Conservation (phyloP, 768 basidiomycete genomes). For the Auriscalpium orientale region DNA sequence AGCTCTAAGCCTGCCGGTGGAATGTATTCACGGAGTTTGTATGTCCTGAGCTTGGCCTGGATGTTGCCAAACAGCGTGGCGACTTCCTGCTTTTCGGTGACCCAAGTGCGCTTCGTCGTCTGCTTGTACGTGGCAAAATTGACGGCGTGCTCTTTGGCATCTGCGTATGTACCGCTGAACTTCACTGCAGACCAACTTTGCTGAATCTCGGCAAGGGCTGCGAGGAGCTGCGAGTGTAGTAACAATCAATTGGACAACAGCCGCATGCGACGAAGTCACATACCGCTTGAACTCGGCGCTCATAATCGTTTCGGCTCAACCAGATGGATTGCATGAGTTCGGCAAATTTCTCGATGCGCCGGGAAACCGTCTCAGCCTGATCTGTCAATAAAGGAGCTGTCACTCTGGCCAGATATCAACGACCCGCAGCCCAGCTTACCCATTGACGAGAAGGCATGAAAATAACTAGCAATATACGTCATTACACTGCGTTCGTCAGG, state of each 20-base stretch:
- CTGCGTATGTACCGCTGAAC: conserved; percentile 70
- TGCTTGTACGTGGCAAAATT: conserved; percentile 78
- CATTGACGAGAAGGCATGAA: conserved; percentile 97
- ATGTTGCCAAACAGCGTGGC: conserved; percentile 87
- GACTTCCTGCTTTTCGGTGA: conserved; percentile 83
- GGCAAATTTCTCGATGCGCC: conserved; percentile 92
- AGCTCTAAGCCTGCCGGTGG: conserved; percentile 67
- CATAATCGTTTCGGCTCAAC: conserved; percentile 86
- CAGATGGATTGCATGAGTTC: conserved; percentile 93
- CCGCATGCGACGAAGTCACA: conserved; percentile 13
- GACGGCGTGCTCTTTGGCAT: conserved; percentile 70
- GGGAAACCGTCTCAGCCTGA: conserved; percentile 89
- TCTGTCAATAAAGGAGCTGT: conserved; percentile 38
- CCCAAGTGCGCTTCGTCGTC: conserved; percentile 80
- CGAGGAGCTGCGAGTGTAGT: conserved; percentile 43
- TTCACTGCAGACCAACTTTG: conserved; percentile 57
- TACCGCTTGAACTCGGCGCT: conserved; percentile 72
- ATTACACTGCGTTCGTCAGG: conserved; percentile 97
- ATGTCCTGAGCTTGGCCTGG: conserved; percentile 89
- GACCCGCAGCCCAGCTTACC: conserved; percentile 39
- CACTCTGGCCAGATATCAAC: not conserved
- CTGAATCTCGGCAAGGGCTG: conserved; percentile 59
- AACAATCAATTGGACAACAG: conserved; percentile 5
- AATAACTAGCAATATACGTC: conserved; percentile 96
- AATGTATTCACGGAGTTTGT: conserved; percentile 76